Evolutionary conservation across 768 basidiomycete genomes (phyloP), one percentile per base, ranked within the genome.

Genomic region (Tricholomella constricta): DNA sequence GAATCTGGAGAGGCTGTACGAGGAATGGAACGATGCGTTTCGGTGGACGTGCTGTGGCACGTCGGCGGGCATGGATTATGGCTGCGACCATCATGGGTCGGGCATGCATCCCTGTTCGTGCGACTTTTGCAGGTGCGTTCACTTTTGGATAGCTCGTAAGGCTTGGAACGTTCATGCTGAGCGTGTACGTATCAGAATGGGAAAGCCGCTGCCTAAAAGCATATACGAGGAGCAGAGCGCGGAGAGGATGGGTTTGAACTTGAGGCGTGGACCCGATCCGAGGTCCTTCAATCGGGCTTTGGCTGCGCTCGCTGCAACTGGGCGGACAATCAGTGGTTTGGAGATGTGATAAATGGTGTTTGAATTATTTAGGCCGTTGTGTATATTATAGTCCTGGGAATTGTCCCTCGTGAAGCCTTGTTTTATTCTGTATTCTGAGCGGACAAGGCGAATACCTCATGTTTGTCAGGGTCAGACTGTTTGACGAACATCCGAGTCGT

Each of bases 1-100:
- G 5, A 57, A 70, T 41, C 58, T 65, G 36, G 58, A 54, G 19
- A 67, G 56, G 47, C 60, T 75, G 29, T 69, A 53, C 51, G 59
- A 65, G 42, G 52, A 72, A 35, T 66, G 68, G 62, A 64, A 64
- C 1, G 57, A 68, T 40, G 69, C 58, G 6, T 73, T 73, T 40
- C 55, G 72, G 47, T 75, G 71, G 73, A 72, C 72, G 6, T 73
- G 72, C 51, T 75, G 73, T 60, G 73, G 73, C 2, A 69, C 65
- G 38, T 59, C 68, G 41, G 70, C 59, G 1, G 68, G 52, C 4
- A 69, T 72, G 68, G 48, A 64, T 8, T 70, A 55, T 32, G 71
- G 72, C 31, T 73, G 73, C 45, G 72, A 75, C 54, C 73, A 73
- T 59, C 72, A 75, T 61, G 73, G 73, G 14, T 61, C 71, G 3